phyloP scores from a whole-genome alignment of 1,284 basidiomycete species.

The Leccinum subrobustum region DNA sequence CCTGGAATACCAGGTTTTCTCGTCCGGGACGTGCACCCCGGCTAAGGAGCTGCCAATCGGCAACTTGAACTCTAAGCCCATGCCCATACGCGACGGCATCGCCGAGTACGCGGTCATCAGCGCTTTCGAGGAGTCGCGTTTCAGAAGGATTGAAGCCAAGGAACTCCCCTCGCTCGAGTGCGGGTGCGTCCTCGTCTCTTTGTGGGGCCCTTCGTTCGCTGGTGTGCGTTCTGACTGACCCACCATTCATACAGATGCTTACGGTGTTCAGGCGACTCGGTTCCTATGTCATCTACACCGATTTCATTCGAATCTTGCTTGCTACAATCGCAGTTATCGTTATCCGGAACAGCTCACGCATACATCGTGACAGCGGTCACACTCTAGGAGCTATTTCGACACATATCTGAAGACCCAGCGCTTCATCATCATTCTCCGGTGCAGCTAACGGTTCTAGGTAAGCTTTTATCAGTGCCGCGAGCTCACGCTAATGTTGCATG shows the following conservation, averaged over 20 bases:
- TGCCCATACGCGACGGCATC: too few relatives aligned
- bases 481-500: not conserved
- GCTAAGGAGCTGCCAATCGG: constrained; percentile 91
- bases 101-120: too few relatives aligned
- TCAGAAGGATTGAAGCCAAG: too few relatives aligned
- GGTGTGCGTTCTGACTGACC: not conserved
- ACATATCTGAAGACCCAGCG: not conserved
- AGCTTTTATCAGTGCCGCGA: not conserved
- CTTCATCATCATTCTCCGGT: not conserved
- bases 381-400: not conserved
- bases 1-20: constrained; percentile 81
- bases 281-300: not conserved
- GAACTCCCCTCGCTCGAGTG: too few relatives aligned
- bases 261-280: not conserved
- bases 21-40: constrained; percentile 58
- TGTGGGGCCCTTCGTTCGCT: not conserved
- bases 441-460: not conserved
- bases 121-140: too few relatives aligned
- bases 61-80: constrained; percentile 57
- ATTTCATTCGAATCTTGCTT: not conserved
- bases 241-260: not conserved
- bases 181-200: too few relatives aligned
- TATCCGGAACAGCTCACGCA: not conserved
- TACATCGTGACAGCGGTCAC: not conserved
- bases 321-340: not conserved